Conservation (phyloP, 352 stramenopile genomes). For the Elongisporangium prolatum region DNA sequence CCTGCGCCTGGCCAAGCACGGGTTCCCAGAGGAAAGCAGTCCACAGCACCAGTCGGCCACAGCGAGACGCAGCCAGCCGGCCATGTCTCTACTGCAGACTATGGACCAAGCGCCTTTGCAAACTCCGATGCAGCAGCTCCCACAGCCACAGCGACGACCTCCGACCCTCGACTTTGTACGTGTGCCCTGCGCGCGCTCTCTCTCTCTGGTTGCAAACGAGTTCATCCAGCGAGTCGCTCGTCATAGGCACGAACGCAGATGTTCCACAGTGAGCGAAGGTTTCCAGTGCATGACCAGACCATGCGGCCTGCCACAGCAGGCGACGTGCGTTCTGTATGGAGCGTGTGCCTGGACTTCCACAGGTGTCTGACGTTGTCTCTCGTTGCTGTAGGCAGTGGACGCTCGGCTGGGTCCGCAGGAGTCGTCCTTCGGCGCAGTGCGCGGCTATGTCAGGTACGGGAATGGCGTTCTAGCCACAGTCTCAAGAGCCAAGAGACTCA, state of each 20-base stretch:
- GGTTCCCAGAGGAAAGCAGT: conserved; percentile 18
- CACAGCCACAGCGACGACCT: conserved; percentile 9
- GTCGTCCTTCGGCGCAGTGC: conserved; percentile 6
- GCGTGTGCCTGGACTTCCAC: not conserved
- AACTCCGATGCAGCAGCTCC: conserved; percentile 17
- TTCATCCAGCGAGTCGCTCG: not conserved
- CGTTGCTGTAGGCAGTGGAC: conserved; percentile 6
- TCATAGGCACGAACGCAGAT: not conserved
- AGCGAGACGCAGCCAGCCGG: conserved; percentile 1
- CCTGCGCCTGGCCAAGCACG: conserved; percentile 43
- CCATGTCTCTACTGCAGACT: conserved; percentile 5
- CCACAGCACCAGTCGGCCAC: conserved; percentile 2
- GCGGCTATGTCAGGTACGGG: conserved; percentile 50
- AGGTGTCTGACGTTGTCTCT: not conserved
- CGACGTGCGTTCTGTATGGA: conserved; percentile 11
- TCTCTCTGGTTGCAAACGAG: not conserved
- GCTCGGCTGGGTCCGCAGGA: conserved; percentile 10
- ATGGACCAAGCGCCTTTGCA: conserved; percentile 11
- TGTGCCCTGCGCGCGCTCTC: too few species aligned
- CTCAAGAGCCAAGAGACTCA: not conserved
- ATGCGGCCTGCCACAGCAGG: conserved; percentile 22
- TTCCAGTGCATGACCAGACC: conserved; percentile 14
- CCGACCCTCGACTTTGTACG: conserved; percentile 15
- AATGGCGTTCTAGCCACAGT: not conserved
- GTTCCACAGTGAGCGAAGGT: conserved; percentile 8